Evolutionary conservation across 2,329 filamentous ascomycete species (phyloP), one percentile per base, ranked within the genome.

Genomic region (Botrytis byssoidea): DNA sequence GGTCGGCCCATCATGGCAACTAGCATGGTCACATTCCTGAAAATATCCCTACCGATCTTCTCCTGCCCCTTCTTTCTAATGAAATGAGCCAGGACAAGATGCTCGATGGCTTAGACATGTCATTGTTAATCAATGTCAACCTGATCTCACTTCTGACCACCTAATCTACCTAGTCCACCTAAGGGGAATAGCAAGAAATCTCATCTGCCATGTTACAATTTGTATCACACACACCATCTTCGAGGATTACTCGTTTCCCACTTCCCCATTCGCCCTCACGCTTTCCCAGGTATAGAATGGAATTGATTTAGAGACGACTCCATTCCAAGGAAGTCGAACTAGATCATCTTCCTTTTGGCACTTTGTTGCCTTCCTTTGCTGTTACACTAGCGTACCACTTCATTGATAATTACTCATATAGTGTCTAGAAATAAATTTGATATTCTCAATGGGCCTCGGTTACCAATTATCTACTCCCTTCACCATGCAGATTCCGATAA

Each of bases 1-100:
- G 70, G n/a, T 72, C 70, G 61, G 61, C 60, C 48, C 70, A 67
- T 72, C 44, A 72, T 67, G 70, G 70, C 37, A 59, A 44, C 44
- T 59, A 44, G 37, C 48, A 48, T 67, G 48, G 61, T 67, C 61
- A 48, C 70, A 72, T 67, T 72, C 61, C 61, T 59, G 70, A 40
- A 59, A 63, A 48, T 40, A 65, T 42, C 70, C 59, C 42, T 59
- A 40, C 57, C 29, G 35, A 20, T 44, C 37, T 44, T 32, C 25
- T 44, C 25, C 22, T 44, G n/a, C 61, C 40, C 16, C 61, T 63
- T 44, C 63, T 35, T 10, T 35, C n/a, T 46, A 46, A 67, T 22
- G 22, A 67, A 37, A 67, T 51, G 16, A 40, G n/a, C 32, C 22
- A 40, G 46, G 46, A 67, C 40, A 40, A 3, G 32, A 46, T 35